Evolutionary conservation across 2,329 filamentous ascomycete genomes (phyloP), one percentile per base, ranked within the genome.

Genomic region (Talaromyces sp.): DNA sequence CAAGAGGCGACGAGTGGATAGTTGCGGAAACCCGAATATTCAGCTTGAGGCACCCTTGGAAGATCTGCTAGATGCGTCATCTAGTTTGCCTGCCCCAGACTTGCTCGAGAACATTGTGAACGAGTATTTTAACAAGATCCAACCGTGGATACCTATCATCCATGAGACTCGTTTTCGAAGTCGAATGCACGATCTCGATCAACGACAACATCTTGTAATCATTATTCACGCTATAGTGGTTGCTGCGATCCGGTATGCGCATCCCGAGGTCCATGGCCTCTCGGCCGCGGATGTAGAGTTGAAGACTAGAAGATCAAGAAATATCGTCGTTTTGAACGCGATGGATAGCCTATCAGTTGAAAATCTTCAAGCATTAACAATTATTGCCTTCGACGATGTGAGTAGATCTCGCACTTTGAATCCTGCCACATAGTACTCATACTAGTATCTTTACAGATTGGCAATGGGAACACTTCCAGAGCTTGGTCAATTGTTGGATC

Each of bases 351-450:
- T 62, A 17, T 64, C 67, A 32, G 53, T 72, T 2, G 60, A 67
- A 17, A 65, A 68, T 41, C 46, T 64, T 6, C 60, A 69, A 20
- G 58, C 61, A 35, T 10, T 62, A 41, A 39, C 59, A 35, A 74
- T 77, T 4, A 63, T 76, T 48, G 68, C 69, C 13, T 77, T 76
- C 54, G 67, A 70, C 37, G 69, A 72, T 49, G 73, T 72, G 51
- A 45, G 68, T 4, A 4, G 4, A 35, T 16, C 32, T 4, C 32
- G 4, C 4, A 6, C 32, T 14, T 14, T 11, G 11, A 4, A 5
- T 19, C 16, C 19, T 17, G 4, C 16, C 16, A 16, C n/a, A 19
- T 11, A 9, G 19, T 16, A 19, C 8, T 37, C 8, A 9, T 37
- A 19, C 8, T 37, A 3, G 3, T 37, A n/a, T 4, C 35, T n/a